Evolutionary conservation across 345 rosid species (phyloP).

Genomic region (Syzygium aromaticum): DNA sequence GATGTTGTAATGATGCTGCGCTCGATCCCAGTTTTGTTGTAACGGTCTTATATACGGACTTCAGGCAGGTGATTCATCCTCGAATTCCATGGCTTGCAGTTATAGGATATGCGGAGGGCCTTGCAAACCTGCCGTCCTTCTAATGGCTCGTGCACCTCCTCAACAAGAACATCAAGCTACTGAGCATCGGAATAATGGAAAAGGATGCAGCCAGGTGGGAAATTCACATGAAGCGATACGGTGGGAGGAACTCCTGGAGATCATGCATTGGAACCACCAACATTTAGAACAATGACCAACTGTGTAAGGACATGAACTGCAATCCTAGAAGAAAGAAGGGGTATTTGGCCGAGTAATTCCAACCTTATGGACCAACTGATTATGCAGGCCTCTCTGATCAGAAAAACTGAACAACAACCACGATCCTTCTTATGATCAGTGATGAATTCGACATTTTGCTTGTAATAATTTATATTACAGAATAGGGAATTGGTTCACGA

Average conservation of each 20-base stretch:
- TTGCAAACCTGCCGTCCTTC: constrained; percentile 10
- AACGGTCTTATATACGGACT: not conserved
- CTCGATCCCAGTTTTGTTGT: not conserved
- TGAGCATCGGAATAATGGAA: constrained; percentile 19
- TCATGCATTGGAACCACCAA: constrained; percentile 10
- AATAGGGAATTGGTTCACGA: not conserved
- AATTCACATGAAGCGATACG: constrained; percentile 8
- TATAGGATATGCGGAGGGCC: constrained; percentile 14
- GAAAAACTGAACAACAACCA: not conserved
- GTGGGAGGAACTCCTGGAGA: constrained; percentile 3
- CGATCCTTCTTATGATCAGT: not conserved
- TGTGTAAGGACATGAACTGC: constrained; percentile 35
- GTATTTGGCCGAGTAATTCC: constrained; percentile 17
- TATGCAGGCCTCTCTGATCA: constrained; percentile 6
- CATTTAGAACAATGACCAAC: constrained; percentile 22
- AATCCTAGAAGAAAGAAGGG: constrained; percentile 27
- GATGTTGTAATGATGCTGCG: not conserved
- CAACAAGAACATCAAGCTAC: constrained; percentile 12
- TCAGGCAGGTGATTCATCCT: constrained; percentile 25
- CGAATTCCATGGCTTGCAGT: constrained; percentile 20
- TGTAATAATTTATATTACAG: not conserved
- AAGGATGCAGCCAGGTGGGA: constrained; percentile 19
- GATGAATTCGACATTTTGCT: not conserved
- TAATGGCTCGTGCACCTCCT: constrained; percentile 18
- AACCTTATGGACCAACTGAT: constrained; percentile 26